Base-by-base conservation (phyloP, 345 rosid species). In the Melaleuca quinquenervia region DNA sequence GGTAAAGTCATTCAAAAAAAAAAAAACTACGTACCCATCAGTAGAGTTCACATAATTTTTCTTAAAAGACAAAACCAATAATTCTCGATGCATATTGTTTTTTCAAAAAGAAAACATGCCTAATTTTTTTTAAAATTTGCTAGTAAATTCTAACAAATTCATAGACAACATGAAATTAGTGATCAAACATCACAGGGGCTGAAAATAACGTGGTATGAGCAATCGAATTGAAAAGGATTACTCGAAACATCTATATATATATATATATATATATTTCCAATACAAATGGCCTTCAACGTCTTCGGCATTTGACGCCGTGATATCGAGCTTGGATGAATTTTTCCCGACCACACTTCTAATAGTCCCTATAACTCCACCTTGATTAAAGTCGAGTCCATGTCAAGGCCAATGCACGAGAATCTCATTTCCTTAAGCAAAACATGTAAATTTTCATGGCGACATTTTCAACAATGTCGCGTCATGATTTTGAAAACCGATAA, bases 1-100 rank as follows among this genome's bases (percentile, higher is more conserved):
- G n/a, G 29, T 29, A 32, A 64, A 32, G 45, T 64, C 45, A 27
- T 58, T 11, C n/a, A n/a, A 58, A 58, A n/a, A 29, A n/a, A n/a
- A n/a, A 41, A 41, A 58, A 6, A 27, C 70, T 58, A 58, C 70
- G 16, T 58, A 12, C 18, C 70, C 70, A 58, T 58, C n/a, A n/a
- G 18, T 11, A 58, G 70, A 58, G 70, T 58, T 58, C 70, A n/a
- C n/a, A 6, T n/a, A n/a, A 12, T 58, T n/a, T n/a, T 58, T 27
- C 18, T n/a, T 58, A 9, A 9, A 9, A 41, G 41, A 41, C 8
- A 58, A 32, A 0, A 32, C 5, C 3, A 16, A 0, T 0, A 64
- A 32, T 32, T 24, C 24, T 64, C 78, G 24, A 64, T 45, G 45
- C 45, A 45, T 16, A 32, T 1, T 21, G 16, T 64, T 64, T 64